Base-by-base conservation (phyloP, 345 rosid genomes). In the Raphanus raphanistrum region DNA sequence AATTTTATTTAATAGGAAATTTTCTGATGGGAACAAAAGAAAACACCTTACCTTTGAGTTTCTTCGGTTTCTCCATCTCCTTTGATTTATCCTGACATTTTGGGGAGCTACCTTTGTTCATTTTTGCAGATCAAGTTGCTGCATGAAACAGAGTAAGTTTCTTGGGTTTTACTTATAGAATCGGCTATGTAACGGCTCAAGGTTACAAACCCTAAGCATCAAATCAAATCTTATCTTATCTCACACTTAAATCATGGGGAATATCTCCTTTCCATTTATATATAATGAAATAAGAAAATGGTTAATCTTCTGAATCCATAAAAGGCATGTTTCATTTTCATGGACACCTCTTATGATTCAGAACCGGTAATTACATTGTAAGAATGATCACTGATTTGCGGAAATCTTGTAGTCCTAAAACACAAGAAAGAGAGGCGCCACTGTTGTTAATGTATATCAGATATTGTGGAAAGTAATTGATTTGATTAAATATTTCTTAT, bases 121-220 rank as follows among this genome's bases (percentile, higher is more conserved):
- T 74, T 74, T 61, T 63, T 27, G 48, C 60, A 66, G 70, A 65
- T 31, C 26, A 63, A 25, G 66, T 50, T 8, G 33, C 41, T 33
- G 45, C 59, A n/a, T n/a, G n/a, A n/a, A n/a, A n/a, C n/a, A n/a
- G n/a, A n/a, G n/a, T n/a, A n/a, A n/a, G n/a, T n/a, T n/a, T n/a
- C n/a, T n/a, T n/a, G n/a, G n/a, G 25, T 13, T 33, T 31, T n/a
- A 60, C 63, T 68, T 60, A 25, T 26, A 68, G 62, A 70, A 69
- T 69, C 29, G 9, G 33, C 50, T 41, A 38, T 65, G 65, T 11
- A 13, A 71, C 21, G 9, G 15, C 60, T 64, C 27, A 64, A 72
- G 55, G 45, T 57, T 36, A 38, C 4, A 71, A 63, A 77, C 72
- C 76, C 68, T 78, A 66, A 58, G 72, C 31, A 78, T 65, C 52